phyloP scores from a whole-genome alignment of 371 early-diverging fungal genomes.

The Mortierella polycephala region DNA sequence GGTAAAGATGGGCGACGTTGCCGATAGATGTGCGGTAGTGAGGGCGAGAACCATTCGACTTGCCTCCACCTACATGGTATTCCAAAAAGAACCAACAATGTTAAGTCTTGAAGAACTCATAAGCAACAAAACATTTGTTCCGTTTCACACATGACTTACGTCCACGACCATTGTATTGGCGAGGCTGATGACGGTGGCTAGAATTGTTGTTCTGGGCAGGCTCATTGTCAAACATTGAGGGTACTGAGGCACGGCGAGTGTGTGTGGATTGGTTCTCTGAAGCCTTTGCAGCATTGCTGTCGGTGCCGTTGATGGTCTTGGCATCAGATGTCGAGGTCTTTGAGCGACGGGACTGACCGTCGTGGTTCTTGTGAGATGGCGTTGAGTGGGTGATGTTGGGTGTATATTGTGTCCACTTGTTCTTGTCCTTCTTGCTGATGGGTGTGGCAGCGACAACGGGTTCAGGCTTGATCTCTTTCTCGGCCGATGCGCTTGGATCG shows the following conservation, averaged over 20 bases:
- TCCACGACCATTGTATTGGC: constrained; percentile 52
- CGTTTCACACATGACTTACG: constrained; percentile 29
- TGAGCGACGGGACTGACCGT: constrained; percentile 28
- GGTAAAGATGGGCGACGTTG: constrained; percentile 44
- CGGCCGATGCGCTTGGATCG: constrained; percentile 46
- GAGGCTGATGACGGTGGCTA: constrained; percentile 23
- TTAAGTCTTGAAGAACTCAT: neutral
- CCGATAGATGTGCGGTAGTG: constrained; percentile 54
- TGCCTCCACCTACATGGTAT: constrained; percentile 38
- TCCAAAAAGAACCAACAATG: neutral
- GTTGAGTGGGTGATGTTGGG: constrained; percentile 69
- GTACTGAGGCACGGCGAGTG: constrained; percentile 47
- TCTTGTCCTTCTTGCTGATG: constrained; percentile 60
- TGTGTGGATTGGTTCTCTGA: constrained; percentile 25
- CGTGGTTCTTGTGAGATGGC: constrained; percentile 54
- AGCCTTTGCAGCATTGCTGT: constrained; percentile 6
- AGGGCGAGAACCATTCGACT: constrained; percentile 27
- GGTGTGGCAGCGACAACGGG: constrained; percentile 31
- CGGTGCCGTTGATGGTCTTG: constrained; percentile 16
- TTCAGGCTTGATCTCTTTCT: constrained; percentile 50
- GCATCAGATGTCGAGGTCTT: constrained; percentile 21
- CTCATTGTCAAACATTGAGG: constrained; percentile 41
- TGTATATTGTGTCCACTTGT: constrained; percentile 70
- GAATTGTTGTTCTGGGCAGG: constrained; percentile 36
- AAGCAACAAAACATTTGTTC: neutral